Evolutionary conservation across 176 grass and related monocot species (phyloP).

Genomic region (Musa acuminata): DNA sequence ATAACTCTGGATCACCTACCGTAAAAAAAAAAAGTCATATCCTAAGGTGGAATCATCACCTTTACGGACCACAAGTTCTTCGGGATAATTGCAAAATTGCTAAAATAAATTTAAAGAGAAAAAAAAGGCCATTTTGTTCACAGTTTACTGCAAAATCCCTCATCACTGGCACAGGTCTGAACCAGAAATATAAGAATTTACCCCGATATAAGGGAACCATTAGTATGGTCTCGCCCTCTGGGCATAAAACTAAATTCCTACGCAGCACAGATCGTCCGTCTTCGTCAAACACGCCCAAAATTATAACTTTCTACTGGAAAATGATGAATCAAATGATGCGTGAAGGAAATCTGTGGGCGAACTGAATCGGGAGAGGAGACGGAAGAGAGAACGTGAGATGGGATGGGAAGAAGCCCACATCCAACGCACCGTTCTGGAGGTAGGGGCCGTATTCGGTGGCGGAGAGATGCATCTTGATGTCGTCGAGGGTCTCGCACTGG

Average conservation of each 20-base stretch:
- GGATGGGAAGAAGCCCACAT: not conserved
- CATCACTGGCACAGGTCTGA: not conserved
- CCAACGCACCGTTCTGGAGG: conserved; percentile 75
- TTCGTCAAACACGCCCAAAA: not conserved
- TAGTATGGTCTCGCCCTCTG: not conserved
- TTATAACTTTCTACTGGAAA: not conserved
- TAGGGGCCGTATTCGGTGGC: conserved; percentile 90
- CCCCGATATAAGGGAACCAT: no score
- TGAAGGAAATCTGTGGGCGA: no score
- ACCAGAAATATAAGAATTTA: not conserved
- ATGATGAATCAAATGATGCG: not conserved
- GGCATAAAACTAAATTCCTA: not conserved
- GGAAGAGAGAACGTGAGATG: not conserved
- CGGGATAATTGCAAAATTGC: no score
- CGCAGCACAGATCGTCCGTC: not conserved
- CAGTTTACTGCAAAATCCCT: no score
- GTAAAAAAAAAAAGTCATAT: no score
- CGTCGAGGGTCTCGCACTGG: conserved; percentile 96
- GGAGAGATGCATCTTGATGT: conserved; percentile 97
- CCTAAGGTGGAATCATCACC: no score
- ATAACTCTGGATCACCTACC: no score
- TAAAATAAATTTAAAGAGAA: no score
- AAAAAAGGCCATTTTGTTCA: no score
- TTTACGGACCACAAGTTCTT: no score
- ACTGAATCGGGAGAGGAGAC: not conserved